These are phyloP conservation scores for Trichopus zeylanicus DNA, from an alignment of 116 monocot genomes.

Conservation along the genomic window DNA sequence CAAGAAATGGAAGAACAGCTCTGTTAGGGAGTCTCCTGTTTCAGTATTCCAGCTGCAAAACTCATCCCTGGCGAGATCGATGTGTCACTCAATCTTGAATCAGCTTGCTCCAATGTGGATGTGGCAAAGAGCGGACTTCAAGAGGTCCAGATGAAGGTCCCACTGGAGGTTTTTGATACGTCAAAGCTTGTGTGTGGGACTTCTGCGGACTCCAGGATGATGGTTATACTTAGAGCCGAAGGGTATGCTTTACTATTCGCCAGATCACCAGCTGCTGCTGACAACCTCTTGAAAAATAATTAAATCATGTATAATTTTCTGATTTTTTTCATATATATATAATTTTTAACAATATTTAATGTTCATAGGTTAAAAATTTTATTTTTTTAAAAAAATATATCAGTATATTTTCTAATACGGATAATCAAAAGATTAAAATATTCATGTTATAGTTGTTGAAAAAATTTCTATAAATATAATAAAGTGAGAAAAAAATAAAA, in stretches of 20 bases:
- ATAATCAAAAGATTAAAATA: too few species aligned
- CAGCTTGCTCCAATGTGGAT: constrained; percentile 7
- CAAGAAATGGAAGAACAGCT: constrained; percentile 34
- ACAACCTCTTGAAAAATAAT: background rate
- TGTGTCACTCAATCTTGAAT: constrained; percentile 41
- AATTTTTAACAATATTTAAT: too few species aligned
- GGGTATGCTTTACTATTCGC: constrained; percentile 79
- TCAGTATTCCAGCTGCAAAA: constrained; percentile 53
- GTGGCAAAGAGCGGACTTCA: constrained; percentile 31
- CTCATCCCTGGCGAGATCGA: constrained; percentile 43
- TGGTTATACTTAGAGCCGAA: constrained; percentile 70
- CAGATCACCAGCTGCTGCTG: constrained; percentile 24
- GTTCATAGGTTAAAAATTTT: too few species aligned
- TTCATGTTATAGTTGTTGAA: too few species aligned
- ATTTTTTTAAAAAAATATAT: too few species aligned
- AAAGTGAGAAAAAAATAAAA: too few species aligned
- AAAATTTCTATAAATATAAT: too few species aligned
- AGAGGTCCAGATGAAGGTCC: constrained; percentile 76
- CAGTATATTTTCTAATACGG: too few species aligned
- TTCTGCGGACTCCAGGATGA: constrained; percentile 71
- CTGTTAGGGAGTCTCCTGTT: constrained; percentile 42
- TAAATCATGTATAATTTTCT: too few species aligned
- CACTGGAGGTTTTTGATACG: constrained; percentile 83
- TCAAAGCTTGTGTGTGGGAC: constrained; percentile 78
- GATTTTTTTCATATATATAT: too few species aligned